Evolutionary conservation across 495 filamentous ascomycete genomes (phyloP), one percentile per base, ranked within the genome.

Genomic region (Cryomyces minteri): DNA sequence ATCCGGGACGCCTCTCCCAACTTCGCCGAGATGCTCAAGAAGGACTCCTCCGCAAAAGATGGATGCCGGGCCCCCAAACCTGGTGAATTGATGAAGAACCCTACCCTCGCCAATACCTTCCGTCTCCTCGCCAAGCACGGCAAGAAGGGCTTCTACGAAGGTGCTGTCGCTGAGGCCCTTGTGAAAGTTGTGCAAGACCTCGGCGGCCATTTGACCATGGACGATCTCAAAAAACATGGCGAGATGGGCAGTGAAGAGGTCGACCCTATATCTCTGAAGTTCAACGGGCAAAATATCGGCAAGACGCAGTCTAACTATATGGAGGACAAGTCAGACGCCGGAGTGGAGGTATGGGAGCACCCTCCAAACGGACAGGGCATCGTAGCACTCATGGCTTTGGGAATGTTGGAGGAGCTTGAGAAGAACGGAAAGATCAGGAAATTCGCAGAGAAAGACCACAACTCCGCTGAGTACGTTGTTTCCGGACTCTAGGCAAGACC

Each of bases 311-410:
- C 57, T 18, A 45, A 54, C 7, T 68, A 69, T 44, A 25, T 25
- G 18, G 18, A 25, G 1, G 18, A 25, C 18, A 68, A 65, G 31
- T 51, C 60, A 32, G 64, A 63, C 29, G 60, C 32, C 1, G 78
- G 76, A n/a, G 69, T 94, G 14, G 77, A 90, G 53, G 58, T 98
- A 2, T 96, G 88, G 88, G 90, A 98, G 51, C 88, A 94, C 62
- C 85, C 90, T 36, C 90, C 90, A n/a, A 96, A 95, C 63, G 88
- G 92, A 0, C 90, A 98, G 61, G 90, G 90, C 8, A 81, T 98
- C 49, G 86, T 96, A 0, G 92, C 90, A 4, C 69, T 96, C 36
- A 92, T 96, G 76, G 80, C 90, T 1, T 68, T 98, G 0, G 90
- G 92, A 3, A 88, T 96, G 49, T 66, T 98, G 39, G 77, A 93